These are phyloP conservation scores for Ophiocordyceps camponoti-leonardi DNA, from an alignment of 2,329 filamentous ascomycete species.

Conservation along the genomic window DNA sequence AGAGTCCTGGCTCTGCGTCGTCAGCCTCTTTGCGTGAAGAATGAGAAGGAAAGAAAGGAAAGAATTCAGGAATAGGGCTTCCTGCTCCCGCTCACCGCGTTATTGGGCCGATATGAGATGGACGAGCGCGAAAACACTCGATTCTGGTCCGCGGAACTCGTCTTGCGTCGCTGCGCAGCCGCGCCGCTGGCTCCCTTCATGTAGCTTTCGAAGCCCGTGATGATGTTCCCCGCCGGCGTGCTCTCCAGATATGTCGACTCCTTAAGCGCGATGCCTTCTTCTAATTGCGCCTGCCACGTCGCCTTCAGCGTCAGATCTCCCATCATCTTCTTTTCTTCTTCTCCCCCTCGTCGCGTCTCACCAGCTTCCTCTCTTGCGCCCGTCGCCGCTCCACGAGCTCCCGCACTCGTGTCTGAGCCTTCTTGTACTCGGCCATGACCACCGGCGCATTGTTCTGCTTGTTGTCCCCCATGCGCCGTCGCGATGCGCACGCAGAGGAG, in stretches of 20 bases:
- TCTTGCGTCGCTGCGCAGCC: constrained; percentile 45
- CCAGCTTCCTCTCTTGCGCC: constrained; percentile 19
- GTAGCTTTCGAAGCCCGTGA: constrained; percentile 95
- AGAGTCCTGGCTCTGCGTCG: constrained; percentile 15
- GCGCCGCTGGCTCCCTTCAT: constrained; percentile 69
- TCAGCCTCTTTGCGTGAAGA: not conserved
- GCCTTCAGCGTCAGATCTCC: not conserved
- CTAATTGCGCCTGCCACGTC: constrained; percentile 23
- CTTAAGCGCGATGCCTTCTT: constrained; percentile 70
- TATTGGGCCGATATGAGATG: constrained; percentile 38
- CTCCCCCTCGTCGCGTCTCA: constrained; percentile 7
- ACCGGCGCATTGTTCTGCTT: constrained; percentile 13
- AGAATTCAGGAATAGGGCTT: no score
- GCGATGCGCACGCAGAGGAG: not conserved
- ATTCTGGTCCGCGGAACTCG: constrained; percentile 49
- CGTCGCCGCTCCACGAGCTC: constrained; percentile 27
- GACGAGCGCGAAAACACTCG: constrained; percentile 55
- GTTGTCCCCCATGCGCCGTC: constrained; percentile 15
- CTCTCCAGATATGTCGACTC: constrained; percentile 85
- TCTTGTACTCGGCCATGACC: constrained; percentile 29
- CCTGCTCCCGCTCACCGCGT: constrained; percentile 10
- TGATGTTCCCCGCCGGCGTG: constrained; percentile 81
- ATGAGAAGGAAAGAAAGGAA: not conserved
- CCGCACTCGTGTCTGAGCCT: constrained; percentile 29
- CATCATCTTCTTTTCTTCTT: no score